phyloP scores from a whole-genome alignment of 495 filamentous ascomycete species.

The Aspergillus taichungensis region DNA sequence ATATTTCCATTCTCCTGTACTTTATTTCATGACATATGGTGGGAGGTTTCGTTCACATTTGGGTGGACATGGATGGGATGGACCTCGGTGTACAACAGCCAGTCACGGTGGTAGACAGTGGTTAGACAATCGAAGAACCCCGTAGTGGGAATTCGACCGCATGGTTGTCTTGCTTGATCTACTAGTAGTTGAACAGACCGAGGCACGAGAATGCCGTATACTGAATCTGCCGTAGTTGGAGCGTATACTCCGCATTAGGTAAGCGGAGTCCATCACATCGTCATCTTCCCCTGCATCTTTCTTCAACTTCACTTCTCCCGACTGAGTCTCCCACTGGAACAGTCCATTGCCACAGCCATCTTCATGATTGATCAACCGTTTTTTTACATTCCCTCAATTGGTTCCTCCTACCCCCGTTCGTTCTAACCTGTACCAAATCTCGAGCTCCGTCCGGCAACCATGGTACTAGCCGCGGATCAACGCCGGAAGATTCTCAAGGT shows the following conservation, averaged over 20 bases:
- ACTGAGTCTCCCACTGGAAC: neutral
- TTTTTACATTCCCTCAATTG: slow-evolving; percentile 5
- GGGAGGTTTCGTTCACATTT: neutral
- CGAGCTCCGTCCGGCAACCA: slow-evolving; percentile 13
- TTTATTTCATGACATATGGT: slow-evolving; percentile 15
- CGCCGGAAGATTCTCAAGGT: slow-evolving; percentile 81
- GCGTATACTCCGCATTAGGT: too few species aligned
- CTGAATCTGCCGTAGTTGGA: too few species aligned
- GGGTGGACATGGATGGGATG: too few species aligned
- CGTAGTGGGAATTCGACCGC: too few species aligned
- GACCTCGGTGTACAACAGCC: too few species aligned
- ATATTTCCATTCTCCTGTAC: slow-evolving; percentile 28
- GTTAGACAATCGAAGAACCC: slow-evolving; percentile 1
- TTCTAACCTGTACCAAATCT: neutral
- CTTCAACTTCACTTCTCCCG: neutral
- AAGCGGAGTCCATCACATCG: too few species aligned
- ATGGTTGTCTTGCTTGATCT: too few species aligned
- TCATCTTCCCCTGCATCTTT: neutral
- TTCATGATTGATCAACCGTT: slow-evolving; percentile 2
- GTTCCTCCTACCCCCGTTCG: neutral
- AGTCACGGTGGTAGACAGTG: neutral
- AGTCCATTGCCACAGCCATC: neutral
- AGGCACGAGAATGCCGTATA: too few species aligned
- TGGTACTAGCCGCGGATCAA: slow-evolving; percentile 33
- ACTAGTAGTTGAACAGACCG: too few species aligned